Evolutionary conservation across 176 grass and related monocot genomes (phyloP).

Genomic region (Elaeis guineensis): DNA sequence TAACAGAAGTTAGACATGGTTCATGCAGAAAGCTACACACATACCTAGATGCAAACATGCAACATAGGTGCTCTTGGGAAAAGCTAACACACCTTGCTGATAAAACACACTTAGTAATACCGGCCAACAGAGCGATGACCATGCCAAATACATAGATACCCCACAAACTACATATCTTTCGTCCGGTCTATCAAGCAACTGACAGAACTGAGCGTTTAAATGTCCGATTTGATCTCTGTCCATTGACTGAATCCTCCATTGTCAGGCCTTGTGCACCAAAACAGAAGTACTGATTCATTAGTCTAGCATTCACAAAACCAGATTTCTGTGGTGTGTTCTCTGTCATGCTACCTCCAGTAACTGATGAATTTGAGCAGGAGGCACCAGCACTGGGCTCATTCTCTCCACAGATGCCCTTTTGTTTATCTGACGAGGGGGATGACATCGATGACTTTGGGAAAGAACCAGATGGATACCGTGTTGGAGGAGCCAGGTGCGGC

Average conservation of each 20-base stretch:
- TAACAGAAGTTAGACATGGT: no score
- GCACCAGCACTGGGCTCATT: slow-evolving; percentile 28
- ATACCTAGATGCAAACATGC: no score
- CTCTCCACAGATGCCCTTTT: slow-evolving; percentile 50
- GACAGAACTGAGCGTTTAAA: slow-evolving; percentile 45
- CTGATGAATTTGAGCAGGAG: slow-evolving; percentile 65
- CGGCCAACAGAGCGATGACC: no score
- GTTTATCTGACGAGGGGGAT: slow-evolving; percentile 26
- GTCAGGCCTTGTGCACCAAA: slow-evolving; percentile 73
- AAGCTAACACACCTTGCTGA: no score
- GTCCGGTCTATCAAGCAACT: slow-evolving; percentile 32
- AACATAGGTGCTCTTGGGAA: no score
- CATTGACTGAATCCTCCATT: slow-evolving; percentile 42
- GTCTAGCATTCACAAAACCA: slow-evolving; percentile 46
- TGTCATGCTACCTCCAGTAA: slow-evolving; percentile 9
- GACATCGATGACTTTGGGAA: slow-evolving; percentile 28
- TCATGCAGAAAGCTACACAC: no score
- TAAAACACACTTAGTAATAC: no score
- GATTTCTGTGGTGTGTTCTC: slow-evolving; percentile 24
- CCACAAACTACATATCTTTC: no score
- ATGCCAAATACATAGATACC: no score
- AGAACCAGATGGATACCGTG: slow-evolving; percentile 2
- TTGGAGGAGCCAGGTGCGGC: slow-evolving; percentile 40
- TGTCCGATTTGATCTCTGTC: slow-evolving; percentile 44
- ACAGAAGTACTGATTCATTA: slow-evolving; percentile 68